phyloP scores from a whole-genome alignment of 306 rosid species.

The Alnus glutinosa region DNA sequence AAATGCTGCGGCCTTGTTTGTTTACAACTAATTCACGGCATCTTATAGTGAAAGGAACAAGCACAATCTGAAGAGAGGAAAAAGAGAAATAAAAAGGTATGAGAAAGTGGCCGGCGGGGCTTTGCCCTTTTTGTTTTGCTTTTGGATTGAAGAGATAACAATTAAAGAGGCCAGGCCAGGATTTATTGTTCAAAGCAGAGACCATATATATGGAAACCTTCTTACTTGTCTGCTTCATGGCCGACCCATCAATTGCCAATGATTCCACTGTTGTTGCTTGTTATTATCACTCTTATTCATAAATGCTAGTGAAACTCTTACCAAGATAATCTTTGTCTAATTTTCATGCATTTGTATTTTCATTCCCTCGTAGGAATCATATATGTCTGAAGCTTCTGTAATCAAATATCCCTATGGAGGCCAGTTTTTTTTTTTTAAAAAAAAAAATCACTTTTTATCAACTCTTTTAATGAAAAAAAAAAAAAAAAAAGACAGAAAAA shows the following conservation, averaged over 20 bases:
- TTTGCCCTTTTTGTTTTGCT: not conserved
- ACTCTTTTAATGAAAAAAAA: too few species aligned
- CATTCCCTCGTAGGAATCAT: not conserved
- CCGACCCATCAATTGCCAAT: slow-evolving; percentile 9
- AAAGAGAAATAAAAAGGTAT: not conserved
- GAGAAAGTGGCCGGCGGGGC: not conserved
- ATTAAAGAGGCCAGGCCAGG: too few species aligned
- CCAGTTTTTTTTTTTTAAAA: too few species aligned
- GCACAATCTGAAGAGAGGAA: not conserved
- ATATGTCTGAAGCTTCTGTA: too few species aligned
- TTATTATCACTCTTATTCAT: not conserved
- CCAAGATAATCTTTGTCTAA: not conserved
- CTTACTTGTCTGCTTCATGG: slow-evolving; percentile 16
- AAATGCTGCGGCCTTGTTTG: not conserved
- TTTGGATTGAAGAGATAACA: not conserved
- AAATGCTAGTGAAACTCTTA: not conserved
- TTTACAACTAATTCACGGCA: not conserved
- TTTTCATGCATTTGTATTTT: not conserved
- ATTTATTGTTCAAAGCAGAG: slow-evolving; percentile 1
- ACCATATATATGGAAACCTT: not conserved
- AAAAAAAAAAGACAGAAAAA: too few species aligned
- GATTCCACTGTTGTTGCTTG: slow-evolving; percentile 4
- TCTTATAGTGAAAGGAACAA: not conserved
- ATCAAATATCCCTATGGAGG: too few species aligned
- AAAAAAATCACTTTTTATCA: too few species aligned